Percentiles rank a stretch among this genome's conserved stretches.
These are phyloP conservation scores for Turritis glabra DNA, from an alignment of 345 rosid species.

Conservation along the genomic window DNA sequence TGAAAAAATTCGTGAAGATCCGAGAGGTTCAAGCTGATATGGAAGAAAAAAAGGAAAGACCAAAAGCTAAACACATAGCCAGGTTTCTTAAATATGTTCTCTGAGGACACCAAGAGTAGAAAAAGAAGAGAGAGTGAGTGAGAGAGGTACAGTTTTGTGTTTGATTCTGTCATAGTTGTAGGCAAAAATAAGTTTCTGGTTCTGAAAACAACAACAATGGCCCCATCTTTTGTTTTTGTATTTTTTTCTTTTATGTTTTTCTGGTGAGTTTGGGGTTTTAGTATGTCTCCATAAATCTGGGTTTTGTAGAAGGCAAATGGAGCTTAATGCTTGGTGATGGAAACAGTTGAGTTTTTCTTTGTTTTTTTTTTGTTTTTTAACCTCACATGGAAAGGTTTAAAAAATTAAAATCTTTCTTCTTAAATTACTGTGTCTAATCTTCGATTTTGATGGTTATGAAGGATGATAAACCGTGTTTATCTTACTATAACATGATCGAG, in stretches of 20 bases:
- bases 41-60: background rate
- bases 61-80: constrained; percentile 7
- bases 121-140: background rate
- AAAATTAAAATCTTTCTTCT: background rate
- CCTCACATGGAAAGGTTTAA: constrained; percentile 8
- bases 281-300: constrained; percentile 8
- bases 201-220: constrained; percentile 9
- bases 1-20: constrained; percentile 11
- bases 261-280: background rate
- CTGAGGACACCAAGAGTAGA: background rate
- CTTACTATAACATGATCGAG: too few relatives aligned
- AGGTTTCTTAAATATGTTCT: background rate
- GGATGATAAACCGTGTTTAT: too few relatives aligned
- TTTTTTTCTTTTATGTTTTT: background rate
- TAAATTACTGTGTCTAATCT: background rate
- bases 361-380: background rate
- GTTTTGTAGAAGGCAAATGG: constrained; percentile 27
- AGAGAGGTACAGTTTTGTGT: constrained; percentile 37
- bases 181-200: constrained; percentile 16
- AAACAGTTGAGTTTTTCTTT: background rate
- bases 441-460: background rate
- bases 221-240: background rate
- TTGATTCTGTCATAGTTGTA: constrained; percentile 29
- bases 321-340: constrained; percentile 13
- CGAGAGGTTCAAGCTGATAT: constrained; percentile 22